Evolutionary conservation across 805 yeast genomes (phyloP), one percentile per base, ranked within the genome.

Genomic region (Pichia phayaonensis): DNA sequence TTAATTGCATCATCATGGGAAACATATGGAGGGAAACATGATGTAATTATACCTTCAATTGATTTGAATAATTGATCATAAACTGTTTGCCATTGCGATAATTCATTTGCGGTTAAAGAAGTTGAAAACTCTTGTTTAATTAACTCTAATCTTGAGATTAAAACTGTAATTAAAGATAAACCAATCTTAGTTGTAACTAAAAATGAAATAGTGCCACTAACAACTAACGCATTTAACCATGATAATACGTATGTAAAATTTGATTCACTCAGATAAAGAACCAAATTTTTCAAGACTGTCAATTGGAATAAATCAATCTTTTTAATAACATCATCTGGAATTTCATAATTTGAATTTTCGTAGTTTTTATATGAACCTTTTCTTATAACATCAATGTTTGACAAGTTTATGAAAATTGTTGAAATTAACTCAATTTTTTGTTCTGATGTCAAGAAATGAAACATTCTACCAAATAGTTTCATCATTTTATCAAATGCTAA

Each of bases 131-230:
- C 96, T 64, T 95, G 97, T 61, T 84, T 84, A 61, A 92, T 85
- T 60, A 90, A 78, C 66, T 92, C 97, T 34, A 96, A 92, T 61
- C 97, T 81, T 5, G 97, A 88, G 51, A 90, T 81, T 55, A 92
- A 72, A n/a, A 95, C 87, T 0, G 97, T 92, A 49, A 92, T 77
- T 50, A 92, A 73, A 13, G 96, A 84, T 59, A 90, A 77, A 21
- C 98, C 97, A 57, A 88, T 77, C 67, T 86, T 87, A 43, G 84
- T 77, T 4, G 84, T 77, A 4, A 79, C 72, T n/a, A 80, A 75
- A 80, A 86, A 65, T 11, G 86, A 75, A 36, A 84, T 80, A 59
- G 83, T 83, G 63, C 86, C 84, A 61, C 81, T 83, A 51, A 80
- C 81, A 48, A 87, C 77, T 59, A 89, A 68, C 46, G 83, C 79